Base-by-base conservation (phyloP, 768 basidiomycete species). In the Trichaptum fuscoviolaceum region DNA sequence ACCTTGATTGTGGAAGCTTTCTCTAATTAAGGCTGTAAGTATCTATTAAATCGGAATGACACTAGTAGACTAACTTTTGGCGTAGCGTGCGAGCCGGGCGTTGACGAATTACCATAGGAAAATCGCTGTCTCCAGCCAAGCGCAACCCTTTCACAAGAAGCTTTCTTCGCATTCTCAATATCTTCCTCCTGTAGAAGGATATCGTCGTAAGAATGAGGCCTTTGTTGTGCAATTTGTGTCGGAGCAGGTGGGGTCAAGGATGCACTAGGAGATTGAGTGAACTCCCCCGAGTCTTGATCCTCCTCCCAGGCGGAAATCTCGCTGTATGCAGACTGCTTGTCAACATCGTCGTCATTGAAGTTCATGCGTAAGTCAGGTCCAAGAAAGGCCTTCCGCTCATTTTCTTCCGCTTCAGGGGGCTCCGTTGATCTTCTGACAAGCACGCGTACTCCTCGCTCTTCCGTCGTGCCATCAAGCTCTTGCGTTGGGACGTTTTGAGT, bases 241-340 rank as follows among this genome's bases (percentile, higher is more conserved):
- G 10, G 24, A 5, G 10, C 24, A 25, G 59, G 59, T 3, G 59
- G 59, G 18, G 59, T 61, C 20, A 52, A 12, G 12, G 42, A 52
- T 5, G 20, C 42, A 20, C 42, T 52, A 12, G 42, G 42, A 20
- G 42, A 52, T 2, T 12, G 15, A 2, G 42, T 20, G 10, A 52
- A 52, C 20, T 52, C 42, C 3, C 2, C 42, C 3, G 42, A 52
- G 12, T 61, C 15, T 61, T 61, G 4, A 25, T 25, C 59, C 24
- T 61, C 59, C 15, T 61, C 59, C 59, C 59, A 61, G 2, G 25
- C 59, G 9, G 25, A 25, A 17, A 61, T 61, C 18, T 61, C 59
- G 30, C 59, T 61, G 20, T 12, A 52, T 15, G 10, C 42, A 52
- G 42, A 52, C 20, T 52, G 42, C 12, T 52, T 52, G 30, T 34